Evolutionary conservation across 2,329 filamentous ascomycete species (phyloP).

Genomic region (Cercospora nicotianae): DNA sequence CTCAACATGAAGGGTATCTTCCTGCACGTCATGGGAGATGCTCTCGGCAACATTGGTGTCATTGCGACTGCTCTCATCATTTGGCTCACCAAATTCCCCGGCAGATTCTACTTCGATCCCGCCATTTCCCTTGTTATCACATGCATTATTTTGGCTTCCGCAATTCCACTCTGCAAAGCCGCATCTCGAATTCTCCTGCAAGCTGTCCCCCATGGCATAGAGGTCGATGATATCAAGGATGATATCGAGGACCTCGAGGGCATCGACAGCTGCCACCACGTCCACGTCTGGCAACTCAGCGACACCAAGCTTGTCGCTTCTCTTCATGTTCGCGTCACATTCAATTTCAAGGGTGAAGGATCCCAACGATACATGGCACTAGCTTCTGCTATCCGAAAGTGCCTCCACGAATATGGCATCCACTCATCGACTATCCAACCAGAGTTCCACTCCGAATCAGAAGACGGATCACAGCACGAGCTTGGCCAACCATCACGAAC

Average conservation of each 20-base stretch:
- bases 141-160: slow-evolving; percentile 68
- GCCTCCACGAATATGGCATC: slow-evolving; percentile 92
- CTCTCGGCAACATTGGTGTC: slow-evolving; percentile 82
- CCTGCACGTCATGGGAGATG: slow-evolving; percentile 73
- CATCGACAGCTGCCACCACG: slow-evolving; percentile 87
- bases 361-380: slow-evolving; percentile 84
- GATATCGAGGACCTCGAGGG: slow-evolving; percentile 85
- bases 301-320: slow-evolving; percentile 93
- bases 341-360: slow-evolving; percentile 78
- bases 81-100: slow-evolving; percentile 81
- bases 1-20: slow-evolving; percentile 88
- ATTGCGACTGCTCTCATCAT: slow-evolving; percentile 83
- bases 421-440: slow-evolving; percentile 97
- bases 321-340: slow-evolving; percentile 88
- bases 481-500: slow-evolving; percentile 29
- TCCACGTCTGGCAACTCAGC: slow-evolving; percentile 96
- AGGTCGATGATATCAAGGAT: slow-evolving; percentile 84
- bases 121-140: slow-evolving; percentile 93
- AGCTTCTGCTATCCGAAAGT: slow-evolving; percentile 76
- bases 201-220: slow-evolving; percentile 85
- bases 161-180: slow-evolving; percentile 75
- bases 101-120: slow-evolving; percentile 86
- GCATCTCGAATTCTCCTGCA: slow-evolving; percentile 88
- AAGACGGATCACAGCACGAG: slow-evolving; percentile 40
- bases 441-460: slow-evolving; percentile 58